Base-by-base conservation (phyloP, 2,329 filamentous ascomycete species). In the Thelonectria discophora region DNA sequence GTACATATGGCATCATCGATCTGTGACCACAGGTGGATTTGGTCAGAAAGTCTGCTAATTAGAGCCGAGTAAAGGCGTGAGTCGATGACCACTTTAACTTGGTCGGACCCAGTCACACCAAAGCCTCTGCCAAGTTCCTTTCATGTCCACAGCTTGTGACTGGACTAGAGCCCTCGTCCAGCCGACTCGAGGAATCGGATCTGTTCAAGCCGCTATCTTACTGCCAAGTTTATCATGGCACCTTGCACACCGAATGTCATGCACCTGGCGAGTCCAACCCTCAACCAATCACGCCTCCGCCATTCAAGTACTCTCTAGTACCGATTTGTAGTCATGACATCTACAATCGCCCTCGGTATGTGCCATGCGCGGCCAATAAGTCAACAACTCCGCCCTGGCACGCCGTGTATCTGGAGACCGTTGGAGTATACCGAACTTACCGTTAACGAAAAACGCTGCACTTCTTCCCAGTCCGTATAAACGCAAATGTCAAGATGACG, bases 321-420 rank as follows among this genome's bases (percentile, higher is more conserved):
- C 40, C n/a, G 9, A 43, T 43, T 43, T 17, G 40, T 43, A 43
- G 40, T 43, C n/a, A 43, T 43, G 40, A 43, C 40, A 43, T 18
- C 17, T n/a, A 43, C 40, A 15, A 43, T 20, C 5, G 40, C 40
- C 39, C 7, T 43, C 40, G 32, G 7, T 13, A 11, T 13, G 34
- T 15, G 34, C 34, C 34, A 37, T 13, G 34, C 15, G 3, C 12
- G 34, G 34, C 34, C 12, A 37, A 37, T 37, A 37, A 37, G 34
- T 37, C 34, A 7, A 37, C 34, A 11, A 11, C 3, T 15, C 15
- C 34, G 27, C 11, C 34, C 34, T 13, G 10, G 7, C 34, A 37
- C 11, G 34, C 34, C 34, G 11, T 37, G 21, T 37, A 7, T 37
- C 4, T 12, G 3, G 7, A 11, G 34, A 11, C 34, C 27, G 5